Evolutionary conservation across 805 yeast species (phyloP).

Genomic region (Yarrowia sp.): DNA sequence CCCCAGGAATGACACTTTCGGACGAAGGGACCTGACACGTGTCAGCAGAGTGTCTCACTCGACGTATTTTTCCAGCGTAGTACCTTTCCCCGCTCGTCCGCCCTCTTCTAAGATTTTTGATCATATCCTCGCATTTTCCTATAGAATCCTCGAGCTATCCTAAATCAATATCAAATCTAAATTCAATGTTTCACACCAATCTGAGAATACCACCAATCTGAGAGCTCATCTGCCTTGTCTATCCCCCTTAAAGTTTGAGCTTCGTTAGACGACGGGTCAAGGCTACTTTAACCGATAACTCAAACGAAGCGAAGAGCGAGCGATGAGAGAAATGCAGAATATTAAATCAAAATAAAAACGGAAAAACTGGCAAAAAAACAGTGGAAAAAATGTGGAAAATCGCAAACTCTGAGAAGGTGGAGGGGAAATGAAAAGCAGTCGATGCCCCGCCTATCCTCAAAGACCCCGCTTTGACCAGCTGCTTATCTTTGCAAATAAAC

Average conservation of each 20-base stretch:
- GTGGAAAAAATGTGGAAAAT: no score
- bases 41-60: background rate
- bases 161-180: background rate
- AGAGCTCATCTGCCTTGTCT: conserved; percentile 11
- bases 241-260: background rate
- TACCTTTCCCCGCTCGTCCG: no score
- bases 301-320: background rate
- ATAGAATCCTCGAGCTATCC: no score
- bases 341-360: no score
- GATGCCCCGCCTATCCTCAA: no score
- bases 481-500: no score
- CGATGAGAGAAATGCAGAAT: background rate
- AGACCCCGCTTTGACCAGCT: no score
- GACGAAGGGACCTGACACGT: background rate
- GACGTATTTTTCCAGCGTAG: background rate
- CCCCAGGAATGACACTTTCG: background rate
- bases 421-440: no score
- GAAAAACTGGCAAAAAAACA: no score
- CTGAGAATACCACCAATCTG: background rate
- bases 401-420: no score
- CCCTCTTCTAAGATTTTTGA: no score
- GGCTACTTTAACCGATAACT: conserved; percentile 16
- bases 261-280: background rate
- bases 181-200: conserved; percentile 14
- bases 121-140: no score